Conservation (phyloP, 192 early-diverging fungal species). For the Paraglomus brasilianum region DNA sequence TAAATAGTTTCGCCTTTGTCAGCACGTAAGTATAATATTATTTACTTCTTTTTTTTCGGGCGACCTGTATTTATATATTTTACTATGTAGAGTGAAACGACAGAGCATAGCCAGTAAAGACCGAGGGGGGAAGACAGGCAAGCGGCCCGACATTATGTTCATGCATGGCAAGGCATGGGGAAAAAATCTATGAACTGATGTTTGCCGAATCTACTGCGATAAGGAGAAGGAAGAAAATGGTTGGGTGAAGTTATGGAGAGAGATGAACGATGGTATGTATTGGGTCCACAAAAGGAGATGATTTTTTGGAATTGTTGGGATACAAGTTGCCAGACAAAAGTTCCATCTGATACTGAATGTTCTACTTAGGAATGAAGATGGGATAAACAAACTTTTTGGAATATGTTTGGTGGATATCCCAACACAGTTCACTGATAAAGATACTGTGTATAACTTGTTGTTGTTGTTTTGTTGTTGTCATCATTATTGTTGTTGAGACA, state of each 20-base stretch:
- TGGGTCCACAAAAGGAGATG: not conserved
- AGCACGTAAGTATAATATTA: too few species aligned
- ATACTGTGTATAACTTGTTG: not conserved
- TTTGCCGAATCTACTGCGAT: slow-evolving; percentile 5
- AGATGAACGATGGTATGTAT: slow-evolving; percentile 9
- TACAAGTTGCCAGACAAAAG: not conserved
- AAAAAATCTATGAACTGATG: slow-evolving; percentile 20
- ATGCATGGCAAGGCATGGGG: not conserved
- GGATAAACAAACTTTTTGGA: not conserved
- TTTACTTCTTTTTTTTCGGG: too few species aligned
- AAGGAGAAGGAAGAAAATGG: not conserved
- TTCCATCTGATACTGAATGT: slow-evolving; percentile 5
- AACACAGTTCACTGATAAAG: not conserved
- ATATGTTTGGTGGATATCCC: not conserved
- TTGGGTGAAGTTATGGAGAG: slow-evolving; percentile 1
- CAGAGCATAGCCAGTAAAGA: not conserved
- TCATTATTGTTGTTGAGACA: not conserved
- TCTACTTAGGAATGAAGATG: not conserved
- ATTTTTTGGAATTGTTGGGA: not conserved
- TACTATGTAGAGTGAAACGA: not conserved
- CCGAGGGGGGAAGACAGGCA: slow-evolving; percentile 8
- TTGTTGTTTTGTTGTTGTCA: not conserved
- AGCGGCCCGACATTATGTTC: slow-evolving; percentile 16
- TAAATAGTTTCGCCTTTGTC: too few species aligned
- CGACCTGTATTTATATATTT: too few species aligned